Percentiles rank a stretch among this genome's conserved stretches.
These are phyloP conservation scores for Aspergillus cristatus DNA, from an alignment of 495 filamentous ascomycete species.

Conservation along the genomic window DNA sequence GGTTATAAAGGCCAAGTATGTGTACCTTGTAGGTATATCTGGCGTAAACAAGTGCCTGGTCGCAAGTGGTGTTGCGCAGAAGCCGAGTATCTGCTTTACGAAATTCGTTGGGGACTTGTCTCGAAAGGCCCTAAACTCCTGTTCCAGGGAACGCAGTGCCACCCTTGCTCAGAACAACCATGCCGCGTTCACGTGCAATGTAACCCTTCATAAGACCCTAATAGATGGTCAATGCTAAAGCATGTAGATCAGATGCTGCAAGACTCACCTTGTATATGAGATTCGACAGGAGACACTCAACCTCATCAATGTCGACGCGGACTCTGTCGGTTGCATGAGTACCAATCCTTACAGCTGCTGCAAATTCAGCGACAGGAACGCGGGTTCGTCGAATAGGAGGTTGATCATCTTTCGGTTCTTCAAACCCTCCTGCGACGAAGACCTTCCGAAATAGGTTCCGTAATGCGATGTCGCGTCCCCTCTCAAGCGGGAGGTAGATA, in stretches of 20 bases:
- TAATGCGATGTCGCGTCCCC: slow-evolving; percentile 81
- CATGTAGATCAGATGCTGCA: neutral
- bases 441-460: slow-evolving; percentile 88
- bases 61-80: no score
- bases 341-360: slow-evolving; percentile 48
- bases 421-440: slow-evolving; percentile 70
- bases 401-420: slow-evolving; percentile 59
- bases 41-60: no score
- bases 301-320: slow-evolving; percentile 76
- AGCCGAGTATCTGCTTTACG: no score
- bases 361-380: slow-evolving; percentile 73
- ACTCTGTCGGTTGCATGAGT: slow-evolving; percentile 46
- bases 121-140: slow-evolving; percentile 48
- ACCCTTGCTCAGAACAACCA: slow-evolving; percentile 81
- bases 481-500: slow-evolving; percentile 89
- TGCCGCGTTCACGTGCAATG: slow-evolving; percentile 80
- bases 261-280: slow-evolving; percentile 89
- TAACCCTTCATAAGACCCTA: slow-evolving; percentile 98
- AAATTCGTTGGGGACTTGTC: no score
- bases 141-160: slow-evolving; percentile 90
- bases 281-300: slow-evolving; percentile 89
- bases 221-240: slow-evolving; percentile 6
- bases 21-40: no score
- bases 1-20: no score
- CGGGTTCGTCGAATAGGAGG: slow-evolving; percentile 59